These are phyloP conservation scores for Jamesozyma lodderae DNA, from an alignment of 805 yeast species.

Conservation along the genomic window DNA sequence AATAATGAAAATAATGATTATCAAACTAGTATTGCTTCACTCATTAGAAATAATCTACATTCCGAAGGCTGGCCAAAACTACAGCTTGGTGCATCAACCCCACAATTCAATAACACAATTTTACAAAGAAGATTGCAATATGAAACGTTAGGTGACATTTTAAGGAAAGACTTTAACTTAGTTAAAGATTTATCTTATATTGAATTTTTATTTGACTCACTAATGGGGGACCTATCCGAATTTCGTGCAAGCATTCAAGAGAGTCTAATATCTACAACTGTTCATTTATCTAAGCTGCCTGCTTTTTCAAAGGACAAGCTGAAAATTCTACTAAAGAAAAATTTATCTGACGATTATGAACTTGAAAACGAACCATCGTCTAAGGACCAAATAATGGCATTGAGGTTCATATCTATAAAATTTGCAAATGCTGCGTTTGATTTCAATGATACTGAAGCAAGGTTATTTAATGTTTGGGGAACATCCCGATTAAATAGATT, in stretches of 20 bases:
- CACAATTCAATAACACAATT: conserved; percentile 33
- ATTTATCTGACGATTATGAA: conserved; percentile 31
- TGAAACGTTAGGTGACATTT: conserved; percentile 66
- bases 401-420: conserved; percentile 57
- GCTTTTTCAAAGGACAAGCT: conserved; percentile 34
- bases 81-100: conserved; percentile 27
- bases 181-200: conserved; percentile 42
- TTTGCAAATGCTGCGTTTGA: conserved; percentile 55
- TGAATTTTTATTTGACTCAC: conserved; percentile 60
- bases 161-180: conserved; percentile 39
- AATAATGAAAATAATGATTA: conserved; percentile 9
- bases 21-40: conserved; percentile 37
- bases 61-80: conserved; percentile 55
- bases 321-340: conserved; percentile 31
- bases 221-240: conserved; percentile 55
- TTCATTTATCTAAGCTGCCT: conserved; percentile 37
- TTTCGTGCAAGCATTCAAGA: conserved; percentile 63
- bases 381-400: conserved; percentile 35
- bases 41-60: conserved; percentile 43
- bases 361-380: conserved; percentile 16
- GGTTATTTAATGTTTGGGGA: conserved; percentile 61
- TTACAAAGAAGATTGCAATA: conserved; percentile 56
- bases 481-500: conserved; percentile 47
- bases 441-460: conserved; percentile 57
- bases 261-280: conserved; percentile 50